These are phyloP conservation scores for Amanita rimosa DNA, from an alignment of 768 basidiomycete species.

Conservation along the genomic window DNA sequence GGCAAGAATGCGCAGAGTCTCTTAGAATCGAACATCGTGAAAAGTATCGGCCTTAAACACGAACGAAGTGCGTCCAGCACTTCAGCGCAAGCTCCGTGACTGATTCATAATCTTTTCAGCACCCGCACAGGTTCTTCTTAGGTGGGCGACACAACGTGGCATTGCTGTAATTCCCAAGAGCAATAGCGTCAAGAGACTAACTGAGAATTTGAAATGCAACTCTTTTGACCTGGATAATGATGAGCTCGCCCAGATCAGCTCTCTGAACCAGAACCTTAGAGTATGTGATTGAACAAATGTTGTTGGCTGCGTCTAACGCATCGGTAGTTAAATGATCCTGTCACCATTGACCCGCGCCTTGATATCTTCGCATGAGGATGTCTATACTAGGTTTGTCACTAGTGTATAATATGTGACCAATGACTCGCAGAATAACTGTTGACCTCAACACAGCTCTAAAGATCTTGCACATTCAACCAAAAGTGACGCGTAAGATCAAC, in stretches of 20 bases:
- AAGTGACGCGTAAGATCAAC: no score
- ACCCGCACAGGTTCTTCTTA: constrained; percentile 60
- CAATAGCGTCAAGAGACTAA: constrained; percentile 32
- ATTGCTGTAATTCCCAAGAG: constrained; percentile 73
- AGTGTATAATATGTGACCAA: no score
- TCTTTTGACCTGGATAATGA: constrained; percentile 39
- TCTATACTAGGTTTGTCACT: not conserved
- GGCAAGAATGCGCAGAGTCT: constrained; percentile 41
- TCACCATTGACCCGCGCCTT: constrained; percentile 50
- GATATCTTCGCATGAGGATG: constrained; percentile 54
- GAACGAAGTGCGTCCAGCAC: constrained; percentile 38
- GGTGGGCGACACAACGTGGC: constrained; percentile 65
- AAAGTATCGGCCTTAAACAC: constrained; percentile 34
- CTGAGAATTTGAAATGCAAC: constrained; percentile 33
- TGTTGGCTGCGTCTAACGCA: not conserved
- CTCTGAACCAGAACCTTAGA: constrained; percentile 51
- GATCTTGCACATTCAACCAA: no score
- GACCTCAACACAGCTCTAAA: no score
- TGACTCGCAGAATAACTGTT: no score
- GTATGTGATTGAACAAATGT: constrained; percentile 24
- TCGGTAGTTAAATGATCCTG: constrained; percentile 57
- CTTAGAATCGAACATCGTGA: constrained; percentile 35
- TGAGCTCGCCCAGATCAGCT: constrained; percentile 46
- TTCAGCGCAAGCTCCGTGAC: not conserved
- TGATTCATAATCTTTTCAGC: constrained; percentile 12